Conservation (phyloP, 2,329 filamentous ascomycete species). For the Monosporascus sp. region DNA sequence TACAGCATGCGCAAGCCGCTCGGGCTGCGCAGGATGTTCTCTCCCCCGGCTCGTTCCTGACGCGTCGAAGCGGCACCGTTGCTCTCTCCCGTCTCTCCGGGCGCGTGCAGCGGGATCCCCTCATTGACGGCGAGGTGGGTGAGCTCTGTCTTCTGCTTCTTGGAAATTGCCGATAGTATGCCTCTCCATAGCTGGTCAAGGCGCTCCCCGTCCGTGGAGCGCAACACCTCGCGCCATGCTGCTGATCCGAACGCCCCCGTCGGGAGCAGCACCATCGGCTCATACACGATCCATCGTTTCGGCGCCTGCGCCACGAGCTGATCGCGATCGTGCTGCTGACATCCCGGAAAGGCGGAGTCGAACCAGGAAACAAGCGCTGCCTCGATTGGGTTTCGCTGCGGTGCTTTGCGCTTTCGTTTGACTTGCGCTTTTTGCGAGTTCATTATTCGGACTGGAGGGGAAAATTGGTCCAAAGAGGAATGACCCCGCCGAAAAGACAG, state of each 20-base stretch:
- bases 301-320: conserved; percentile 39
- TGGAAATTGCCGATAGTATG: conserved; percentile 44
- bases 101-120: conserved; percentile 47
- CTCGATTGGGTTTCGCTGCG: conserved; percentile 14
- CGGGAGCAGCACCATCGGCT: conserved; percentile 56
- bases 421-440: not conserved
- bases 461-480: not conserved
- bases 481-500: too few species aligned
- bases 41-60: conserved; percentile 21
- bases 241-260: conserved; percentile 48
- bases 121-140: conserved; percentile 58
- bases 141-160: conserved; percentile 30
- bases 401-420: conserved; percentile 1
- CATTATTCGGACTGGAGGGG: not conserved
- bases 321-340: not conserved
- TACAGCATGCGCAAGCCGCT: conserved; percentile 62
- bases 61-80: too few species aligned
- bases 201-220: conserved; percentile 4
- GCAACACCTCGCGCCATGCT: conserved; percentile 36
- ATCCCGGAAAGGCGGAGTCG: not conserved
- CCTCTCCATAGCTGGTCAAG: conserved; percentile 38
- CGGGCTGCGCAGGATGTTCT: conserved; percentile 72
- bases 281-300: conserved; percentile 55
- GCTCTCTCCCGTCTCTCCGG: too few species aligned
- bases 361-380: conserved; percentile 11